Evolutionary conservation across 139 green algal species (phyloP).

Genomic region (Ulvella scutata): DNA sequence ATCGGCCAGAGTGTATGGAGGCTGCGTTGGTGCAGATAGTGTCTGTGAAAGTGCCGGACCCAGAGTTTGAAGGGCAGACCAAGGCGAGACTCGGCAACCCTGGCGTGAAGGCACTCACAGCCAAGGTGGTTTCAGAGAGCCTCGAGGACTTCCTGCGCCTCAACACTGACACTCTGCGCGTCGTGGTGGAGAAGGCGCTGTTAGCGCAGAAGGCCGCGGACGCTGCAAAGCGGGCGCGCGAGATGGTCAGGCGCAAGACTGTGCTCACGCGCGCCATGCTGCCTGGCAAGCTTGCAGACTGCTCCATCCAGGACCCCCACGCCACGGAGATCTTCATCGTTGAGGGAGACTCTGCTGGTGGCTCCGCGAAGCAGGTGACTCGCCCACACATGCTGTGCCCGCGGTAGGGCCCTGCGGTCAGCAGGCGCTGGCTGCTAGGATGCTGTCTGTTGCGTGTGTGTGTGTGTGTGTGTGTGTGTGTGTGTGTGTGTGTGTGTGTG

Average conservation of each 20-base stretch:
- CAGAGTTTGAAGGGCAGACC: constrained; percentile 98
- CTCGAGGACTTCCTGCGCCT: constrained; percentile 13
- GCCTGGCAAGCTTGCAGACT: constrained; percentile 94
- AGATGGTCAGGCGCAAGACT: constrained; percentile 87
- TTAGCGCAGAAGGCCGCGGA: constrained; percentile 56
- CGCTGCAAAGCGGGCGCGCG: constrained; percentile 79
- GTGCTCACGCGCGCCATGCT: constrained; percentile 74
- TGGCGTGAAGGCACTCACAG: constrained; percentile 43
- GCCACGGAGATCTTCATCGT: constrained; percentile 91
- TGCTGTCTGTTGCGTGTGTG: background rate
- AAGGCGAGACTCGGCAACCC: constrained; percentile 93
- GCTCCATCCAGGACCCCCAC: constrained; percentile 30
- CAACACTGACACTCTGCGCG: constrained; percentile 12
- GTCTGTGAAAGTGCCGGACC: constrained; percentile 67
- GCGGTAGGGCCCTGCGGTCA: background rate
- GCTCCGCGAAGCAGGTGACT: constrained; percentile 30
- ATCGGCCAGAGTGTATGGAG: too few species aligned
- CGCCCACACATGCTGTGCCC: background rate
- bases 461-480: background rate
- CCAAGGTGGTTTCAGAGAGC: constrained; percentile 11
- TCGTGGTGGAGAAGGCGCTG: constrained; percentile 22
- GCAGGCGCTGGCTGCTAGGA: background rate
- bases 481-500: constrained; percentile 5
- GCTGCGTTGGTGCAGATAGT: constrained; percentile 31
- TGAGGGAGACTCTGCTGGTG: constrained; percentile 90